Conservation (phyloP, 768 basidiomycete genomes). For the Lentinus brumalis region DNA sequence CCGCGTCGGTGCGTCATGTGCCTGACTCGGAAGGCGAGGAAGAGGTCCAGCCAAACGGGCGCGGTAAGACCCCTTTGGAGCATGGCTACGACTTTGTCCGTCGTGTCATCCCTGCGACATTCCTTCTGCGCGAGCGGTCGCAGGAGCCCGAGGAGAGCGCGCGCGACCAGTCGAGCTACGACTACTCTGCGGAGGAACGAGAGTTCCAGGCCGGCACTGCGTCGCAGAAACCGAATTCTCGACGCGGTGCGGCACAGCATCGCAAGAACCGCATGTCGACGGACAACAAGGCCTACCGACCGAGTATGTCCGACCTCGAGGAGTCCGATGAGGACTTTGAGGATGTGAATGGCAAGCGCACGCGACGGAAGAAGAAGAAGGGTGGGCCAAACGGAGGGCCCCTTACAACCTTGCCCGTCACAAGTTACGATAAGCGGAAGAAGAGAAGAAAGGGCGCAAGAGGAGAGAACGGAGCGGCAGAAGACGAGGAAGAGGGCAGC, state of each 20-base stretch:
- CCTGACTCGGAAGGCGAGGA: conserved; percentile 74
- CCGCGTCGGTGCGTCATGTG: conserved; percentile 53
- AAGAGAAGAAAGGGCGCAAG: conserved; percentile 42
- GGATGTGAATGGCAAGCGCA: conserved; percentile 48
- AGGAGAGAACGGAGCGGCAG: conserved; percentile 43
- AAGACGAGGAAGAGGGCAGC: conserved; percentile 49
- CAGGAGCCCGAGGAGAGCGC: conserved; percentile 52
- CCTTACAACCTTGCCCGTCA: conserved; percentile 66
- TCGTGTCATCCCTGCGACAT: conserved; percentile 56
- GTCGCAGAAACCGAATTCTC: conserved; percentile 28
- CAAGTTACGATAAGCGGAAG: conserved; percentile 67
- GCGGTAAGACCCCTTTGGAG: conserved; percentile 73
- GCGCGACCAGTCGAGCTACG: conserved; percentile 58
- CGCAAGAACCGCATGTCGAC: conserved; percentile 65
- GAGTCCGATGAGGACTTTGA: conserved; percentile 61
- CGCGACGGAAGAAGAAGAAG: conserved; percentile 52
- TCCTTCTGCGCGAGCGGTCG: conserved; percentile 66
- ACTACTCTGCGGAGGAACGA: conserved; percentile 76
- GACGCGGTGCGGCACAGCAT: conserved; percentile 37
- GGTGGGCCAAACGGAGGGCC: conserved; percentile 47
- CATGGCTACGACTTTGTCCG: conserved; percentile 58
- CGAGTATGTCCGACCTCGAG: conserved; percentile 64
- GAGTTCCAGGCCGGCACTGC: conserved; percentile 45
- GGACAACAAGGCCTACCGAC: conserved; percentile 84
- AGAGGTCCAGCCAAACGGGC: conserved; percentile 33